These are phyloP conservation scores for Leucocoprinus birnbaumii DNA, from an alignment of 768 basidiomycete genomes.

Conservation along the genomic window DNA sequence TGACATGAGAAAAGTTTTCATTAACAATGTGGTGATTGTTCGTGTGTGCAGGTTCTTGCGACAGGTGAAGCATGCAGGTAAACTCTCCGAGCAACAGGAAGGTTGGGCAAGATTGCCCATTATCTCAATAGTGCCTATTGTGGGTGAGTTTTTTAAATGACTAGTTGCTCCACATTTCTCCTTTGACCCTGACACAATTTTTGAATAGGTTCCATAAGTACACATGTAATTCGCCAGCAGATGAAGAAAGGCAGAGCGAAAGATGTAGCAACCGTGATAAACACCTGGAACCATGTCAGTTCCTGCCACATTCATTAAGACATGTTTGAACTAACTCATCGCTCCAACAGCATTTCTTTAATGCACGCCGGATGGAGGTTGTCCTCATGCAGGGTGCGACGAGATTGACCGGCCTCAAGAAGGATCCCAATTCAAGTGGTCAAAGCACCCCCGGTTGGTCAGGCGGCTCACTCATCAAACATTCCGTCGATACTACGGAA, in stretches of 20 bases:
- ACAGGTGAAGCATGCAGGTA: slow-evolving; percentile 3
- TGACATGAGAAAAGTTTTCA: not conserved
- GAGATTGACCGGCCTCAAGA: slow-evolving; percentile 19
- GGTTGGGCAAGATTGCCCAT: not conserved
- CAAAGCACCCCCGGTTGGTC: slow-evolving; percentile 17
- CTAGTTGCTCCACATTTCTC: not conserved
- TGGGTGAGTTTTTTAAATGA: not conserved
- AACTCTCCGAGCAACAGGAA: not conserved
- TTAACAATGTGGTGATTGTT: not conserved
- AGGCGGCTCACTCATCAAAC: not conserved
- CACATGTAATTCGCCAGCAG: slow-evolving; percentile 27
- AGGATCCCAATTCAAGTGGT: slow-evolving; percentile 12
- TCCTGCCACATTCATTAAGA: not conserved
- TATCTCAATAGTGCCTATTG: slow-evolving; percentile 1
- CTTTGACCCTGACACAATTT: not conserved
- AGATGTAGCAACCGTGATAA: slow-evolving; percentile 38
- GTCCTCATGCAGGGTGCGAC: slow-evolving; percentile 30
- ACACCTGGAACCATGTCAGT: slow-evolving; percentile 46
- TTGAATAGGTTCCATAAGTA: slow-evolving; percentile 15
- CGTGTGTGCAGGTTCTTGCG: not conserved
- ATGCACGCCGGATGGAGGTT: slow-evolving; percentile 40
- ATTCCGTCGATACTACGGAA: not conserved
- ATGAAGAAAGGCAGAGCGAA: slow-evolving; percentile 28
- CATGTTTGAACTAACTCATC: not conserved
- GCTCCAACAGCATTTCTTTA: slow-evolving; percentile 44